Base-by-base conservation (phyloP, 2,329 filamentous ascomycete genomes). In the Mycosphaerella sp. region DNA sequence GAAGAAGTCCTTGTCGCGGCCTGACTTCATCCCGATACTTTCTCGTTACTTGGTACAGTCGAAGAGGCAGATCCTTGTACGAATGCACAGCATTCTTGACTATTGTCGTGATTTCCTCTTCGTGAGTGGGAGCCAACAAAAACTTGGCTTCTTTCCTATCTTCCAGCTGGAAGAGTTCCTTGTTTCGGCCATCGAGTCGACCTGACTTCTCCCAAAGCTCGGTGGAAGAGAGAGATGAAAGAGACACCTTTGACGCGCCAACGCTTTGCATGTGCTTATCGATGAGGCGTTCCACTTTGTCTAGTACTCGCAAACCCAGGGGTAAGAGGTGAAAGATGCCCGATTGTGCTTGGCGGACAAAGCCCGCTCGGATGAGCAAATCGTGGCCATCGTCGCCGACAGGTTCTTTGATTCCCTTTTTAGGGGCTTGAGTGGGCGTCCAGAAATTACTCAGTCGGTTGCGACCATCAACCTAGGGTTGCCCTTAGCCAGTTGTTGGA, bases 1-100 rank as follows among this genome's bases (percentile, higher is more conserved):
- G 84, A 7, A 98, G 76, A 1, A 98, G 77, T 10, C 93, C 93
- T 63, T 95, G 88, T 32, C 93, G 82, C 17, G 93, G 93, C 26
- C 93, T 81, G 53, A 86, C 80, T 72, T 98, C 93, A 73, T 98
- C 93, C 46, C 93, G 83, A 67, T 97, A 98, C 71, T 98, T 98
- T 45, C 92, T 82, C 31, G 89, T 85, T 46, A 93, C 93, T 69
- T 98, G 93, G 66, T 97, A 98, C 0, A 98, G 74, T 42, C 90
- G 81, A 23, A 97, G 69, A 0, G 93, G 93, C 7, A 97, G 76
- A 43, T 89, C 84, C 66, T 90, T 92, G 68, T 95, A 92, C 0
- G 91, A 95, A 41, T 84, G 82, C 1, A 91, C 76, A 12, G 84
- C 80, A 53, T 79, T 80, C 3, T 83, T 81, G 1, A 96, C 87